Base-by-base conservation (phyloP, 345 rosid species). In the Microthlaspi erraticum region DNA sequence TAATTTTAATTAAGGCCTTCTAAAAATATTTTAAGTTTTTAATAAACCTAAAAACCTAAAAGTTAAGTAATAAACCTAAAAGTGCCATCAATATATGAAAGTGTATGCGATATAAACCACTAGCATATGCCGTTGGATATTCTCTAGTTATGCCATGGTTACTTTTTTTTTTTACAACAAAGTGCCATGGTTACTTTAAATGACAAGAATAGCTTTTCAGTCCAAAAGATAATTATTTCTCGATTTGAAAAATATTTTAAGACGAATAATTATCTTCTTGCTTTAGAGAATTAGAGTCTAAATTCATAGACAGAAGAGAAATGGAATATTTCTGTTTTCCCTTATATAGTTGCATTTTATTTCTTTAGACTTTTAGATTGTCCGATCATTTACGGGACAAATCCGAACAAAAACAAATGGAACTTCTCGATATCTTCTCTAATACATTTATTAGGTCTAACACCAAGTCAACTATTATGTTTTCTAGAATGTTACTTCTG, bases 81-180 rank as follows among this genome's bases (percentile, higher is more conserved):
- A 32, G 16, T 55, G 9, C 23, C 41, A 33, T 55, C 13, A 32
- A 32, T 32, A 32, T 33, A 14, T 54, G 44, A 34, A 56, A 41
- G 39, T 37, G 17, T 12, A 7, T 23, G 42, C 46, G 16, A 45
- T 33, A 14, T 20, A 20, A 50, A 72, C 56, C 54, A 19, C 55
- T 55, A 65, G 91, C 79, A 86, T 88, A 88, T 80, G 85, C 90
- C 41, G 41, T 56, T 79, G 82, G 85, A 85, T 86, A 84, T 84
- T 45, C 81, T 45, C 60, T 48, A 46, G 17, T 43, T 68, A 56
- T 68, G 79, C 69, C 39, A 44, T 29, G 65, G 33, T 73, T 37
- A 37, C 77, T 72, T 72, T 64, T 23, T n/a, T n/a, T 23, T 23
- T 23, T 23, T 23, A 23, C 2, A 23, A 23, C 26, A 23, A 23